Conservation (phyloP, 768 basidiomycete genomes). For the Amanita brunnescens region DNA sequence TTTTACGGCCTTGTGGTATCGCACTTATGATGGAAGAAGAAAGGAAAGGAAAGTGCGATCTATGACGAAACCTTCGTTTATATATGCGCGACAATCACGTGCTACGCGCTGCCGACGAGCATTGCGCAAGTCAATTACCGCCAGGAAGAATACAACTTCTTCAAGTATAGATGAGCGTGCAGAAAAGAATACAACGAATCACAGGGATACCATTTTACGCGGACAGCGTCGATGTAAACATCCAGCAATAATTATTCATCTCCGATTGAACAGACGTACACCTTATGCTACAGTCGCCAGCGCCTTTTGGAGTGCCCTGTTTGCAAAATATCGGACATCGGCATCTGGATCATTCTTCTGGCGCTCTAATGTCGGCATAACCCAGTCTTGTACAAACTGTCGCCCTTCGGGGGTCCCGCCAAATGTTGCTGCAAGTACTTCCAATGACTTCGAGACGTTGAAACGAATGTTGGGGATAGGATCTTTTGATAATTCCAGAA, state of each 20-base stretch:
- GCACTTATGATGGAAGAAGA: neutral
- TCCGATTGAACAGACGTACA: neutral
- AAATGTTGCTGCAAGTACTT: conserved; percentile 74
- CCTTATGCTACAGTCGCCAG: conserved; percentile 10
- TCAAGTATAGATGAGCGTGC: neutral
- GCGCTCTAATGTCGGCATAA: conserved; percentile 79
- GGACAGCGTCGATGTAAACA: neutral
- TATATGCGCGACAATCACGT: neutral
- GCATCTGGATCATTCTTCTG: conserved; percentile 87
- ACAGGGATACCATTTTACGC: neutral
- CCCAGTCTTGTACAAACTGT: conserved; percentile 61
- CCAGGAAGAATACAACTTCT: neutral
- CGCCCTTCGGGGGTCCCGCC: conserved; percentile 58
- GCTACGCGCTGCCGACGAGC: neutral
- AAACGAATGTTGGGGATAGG: conserved; percentile 99
- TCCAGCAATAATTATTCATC: neutral
- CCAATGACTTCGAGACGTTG: conserved; percentile 94
- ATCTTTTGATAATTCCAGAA: conserved; percentile 77
- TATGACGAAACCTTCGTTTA: neutral
- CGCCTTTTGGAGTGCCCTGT: conserved; percentile 64
- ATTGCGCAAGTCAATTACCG: neutral
- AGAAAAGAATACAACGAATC: neutral
- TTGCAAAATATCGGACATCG: conserved; percentile 93
- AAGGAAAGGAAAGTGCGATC: neutral
- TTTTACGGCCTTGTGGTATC: neutral